A percentile compares a stretch with the other conserved stretches of the same genome.
Evolutionary conservation across 257 asterid species (phyloP).

Genomic region (Solanum corneliomulleri): DNA sequence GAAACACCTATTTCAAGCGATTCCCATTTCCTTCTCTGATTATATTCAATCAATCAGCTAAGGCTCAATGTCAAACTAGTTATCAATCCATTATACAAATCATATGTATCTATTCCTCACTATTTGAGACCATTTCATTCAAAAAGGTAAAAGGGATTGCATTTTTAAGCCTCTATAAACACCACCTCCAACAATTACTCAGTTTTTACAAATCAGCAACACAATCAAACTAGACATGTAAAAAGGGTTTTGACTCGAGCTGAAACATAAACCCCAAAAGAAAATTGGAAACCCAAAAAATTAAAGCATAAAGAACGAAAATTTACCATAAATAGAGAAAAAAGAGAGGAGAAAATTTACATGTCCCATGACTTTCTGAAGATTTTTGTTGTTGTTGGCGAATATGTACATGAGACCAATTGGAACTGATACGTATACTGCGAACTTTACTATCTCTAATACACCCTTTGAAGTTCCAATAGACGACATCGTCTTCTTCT

Average conservation of each 20-base stretch:
- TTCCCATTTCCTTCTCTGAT: background rate
- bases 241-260: background rate
- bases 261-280: background rate
- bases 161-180: background rate
- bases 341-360: conserved; percentile 20
- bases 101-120: background rate
- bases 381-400: conserved; percentile 62
- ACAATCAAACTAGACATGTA: background rate
- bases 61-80: background rate
- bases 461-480: conserved; percentile 84
- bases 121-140: background rate
- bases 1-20: background rate
- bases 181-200: background rate
- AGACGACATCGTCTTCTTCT: conserved; percentile 42
- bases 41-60: background rate
- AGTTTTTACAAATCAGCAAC: background rate
- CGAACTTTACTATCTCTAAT: conserved; percentile 83
- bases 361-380: conserved; percentile 70
- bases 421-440: conserved; percentile 68
- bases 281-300: background rate
- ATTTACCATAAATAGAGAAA: background rate
- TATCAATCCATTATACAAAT: background rate
- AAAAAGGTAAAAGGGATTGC: background rate
- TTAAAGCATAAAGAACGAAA: background rate
- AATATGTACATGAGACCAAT: conserved; percentile 85